phyloP scores from a whole-genome alignment of 768 basidiomycete genomes.

The Mycena maculata region DNA sequence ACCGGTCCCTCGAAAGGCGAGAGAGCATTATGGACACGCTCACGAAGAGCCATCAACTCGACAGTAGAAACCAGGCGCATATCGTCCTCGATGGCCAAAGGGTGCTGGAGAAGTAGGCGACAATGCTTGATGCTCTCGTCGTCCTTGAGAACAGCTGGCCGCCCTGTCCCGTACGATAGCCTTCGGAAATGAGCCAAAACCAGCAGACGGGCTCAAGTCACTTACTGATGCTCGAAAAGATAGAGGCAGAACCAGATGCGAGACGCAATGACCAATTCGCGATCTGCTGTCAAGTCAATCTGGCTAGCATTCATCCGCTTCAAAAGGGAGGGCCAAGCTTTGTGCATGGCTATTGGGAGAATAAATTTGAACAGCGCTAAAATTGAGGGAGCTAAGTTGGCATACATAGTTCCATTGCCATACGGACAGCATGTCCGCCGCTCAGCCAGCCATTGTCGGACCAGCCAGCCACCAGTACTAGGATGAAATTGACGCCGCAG shows the following conservation, averaged over 20 bases:
- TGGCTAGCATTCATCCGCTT: conserved; percentile 82
- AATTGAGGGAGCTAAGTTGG: conserved; percentile 19
- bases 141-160: conserved; percentile 91
- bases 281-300: conserved; percentile 69
- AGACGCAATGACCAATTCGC: conserved; percentile 82
- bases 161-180: conserved; percentile 93
- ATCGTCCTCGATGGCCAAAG: conserved; percentile 90
- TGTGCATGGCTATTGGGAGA: conserved; percentile 76
- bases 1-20: conserved; percentile 85
- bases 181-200: conserved; percentile 52
- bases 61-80: conserved; percentile 96
- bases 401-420: conserved; percentile 94
- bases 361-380: not conserved
- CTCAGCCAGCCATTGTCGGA: conserved; percentile 96
- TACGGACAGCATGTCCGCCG: conserved; percentile 95
- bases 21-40: conserved; percentile 85
- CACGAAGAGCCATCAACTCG: conserved; percentile 90
- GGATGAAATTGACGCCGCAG: not conserved
- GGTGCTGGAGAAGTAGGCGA: conserved; percentile 84
- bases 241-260: conserved; percentile 95
- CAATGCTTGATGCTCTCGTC: conserved; percentile 92
- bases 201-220: conserved; percentile 30
- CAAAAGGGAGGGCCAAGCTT: conserved; percentile 87
- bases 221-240: conserved; percentile 94
- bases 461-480: conserved; percentile 93